Evolutionary conservation across 495 filamentous ascomycete genomes (phyloP), one percentile per base, ranked within the genome.

Genomic region (Lasiosphaeria miniovina): DNA sequence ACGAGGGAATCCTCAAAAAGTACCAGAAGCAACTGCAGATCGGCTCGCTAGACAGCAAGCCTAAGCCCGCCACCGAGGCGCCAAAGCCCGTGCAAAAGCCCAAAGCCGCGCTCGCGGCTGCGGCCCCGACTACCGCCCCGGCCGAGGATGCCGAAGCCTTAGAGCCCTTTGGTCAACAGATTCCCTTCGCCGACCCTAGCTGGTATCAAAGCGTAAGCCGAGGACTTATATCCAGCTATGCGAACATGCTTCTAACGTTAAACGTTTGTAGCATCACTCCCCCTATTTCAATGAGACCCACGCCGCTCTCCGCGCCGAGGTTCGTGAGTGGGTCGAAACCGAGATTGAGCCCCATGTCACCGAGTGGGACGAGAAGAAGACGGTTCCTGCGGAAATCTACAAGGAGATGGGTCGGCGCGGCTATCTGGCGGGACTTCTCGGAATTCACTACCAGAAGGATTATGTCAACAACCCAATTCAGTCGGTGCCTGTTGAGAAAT

Each of bases 311-410:
- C 90, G 94, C 57, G 86, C 81, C 60, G 94, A 98, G 79, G 82
- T 96, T 49, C 90, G 94, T 65, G 77, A 89, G 80, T 98, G 93
- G 93, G 86, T 98, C 51, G 89, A 96, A 54, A 82, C 80, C 49
- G 90, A 91, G 70, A 88, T 97, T 69, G 91, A 96, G 78, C 94
- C 94, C 5, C 80, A 92, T 62, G 89, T 98, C 52, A 89, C 86
- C 48, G 94, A 98, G 71, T 98, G 94, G 94, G 94, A 98, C 65
- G 95, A 96, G 79, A 88, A 85, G 67, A 93, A 90, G 80, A 82
- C 88, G 71, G 92, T 97, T 4, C 93, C 93, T 1, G 82, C 84
- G 46, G 79, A 83, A 60, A 93, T 98, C 65, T 98, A 96, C 81
- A 91, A 96, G 78, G 86, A 92, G 75, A 95, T 96, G 86, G 94